Evolutionary conservation across 1,284 basidiomycete species (phyloP), one percentile per base, ranked within the genome.

Genomic region (Heterobasidion parviporum): DNA sequence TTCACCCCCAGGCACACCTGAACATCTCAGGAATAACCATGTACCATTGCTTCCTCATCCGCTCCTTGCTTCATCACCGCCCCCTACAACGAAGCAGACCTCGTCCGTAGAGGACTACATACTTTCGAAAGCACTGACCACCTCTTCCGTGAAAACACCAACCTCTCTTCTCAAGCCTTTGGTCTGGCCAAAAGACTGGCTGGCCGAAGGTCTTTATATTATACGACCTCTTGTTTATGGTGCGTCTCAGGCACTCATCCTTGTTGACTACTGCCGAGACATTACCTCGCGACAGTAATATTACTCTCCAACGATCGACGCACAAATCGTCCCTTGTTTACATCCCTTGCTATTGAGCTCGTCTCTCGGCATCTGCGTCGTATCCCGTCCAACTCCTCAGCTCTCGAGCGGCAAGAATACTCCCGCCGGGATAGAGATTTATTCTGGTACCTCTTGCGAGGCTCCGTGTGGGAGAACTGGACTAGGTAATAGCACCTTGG

Each of bases 401-500:
- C 74, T 2, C 74, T 91, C 16, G 89, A 92, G 66, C 80, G 86
- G 56, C 77, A 77, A 10, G 94, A 97, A 68, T 92, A 96, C 65
- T 82, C 89, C 15, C 78, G 82, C 54, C 76, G 93, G 61, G 92
- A 94, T 67, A 79, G 87, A 50, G 85, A 89, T 60, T 79, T 98
- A 57, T 71, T 89, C 35, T 91, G 87, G 83, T 95, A 95, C 69
- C 77, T 97, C 52, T 74, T 98, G 60, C 84, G 92, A 41, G 94
- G 94, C 32, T 86, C 90, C 5, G 82, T 95, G 55, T 98, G 95
- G 95, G 75, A 89, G 60, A 77, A 80, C 3, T 95, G 85, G 73
- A 96, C 94, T 38, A 77, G 85, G 85, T 88, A 60, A 57, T 80
- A 67, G 26, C 16, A 48, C 26, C 46, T 10, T 2, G 4, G 3